Evolutionary conservation across 2,329 filamentous ascomycete genomes (phyloP), one percentile per base, ranked within the genome.

Genomic region (Claviceps sp.): DNA sequence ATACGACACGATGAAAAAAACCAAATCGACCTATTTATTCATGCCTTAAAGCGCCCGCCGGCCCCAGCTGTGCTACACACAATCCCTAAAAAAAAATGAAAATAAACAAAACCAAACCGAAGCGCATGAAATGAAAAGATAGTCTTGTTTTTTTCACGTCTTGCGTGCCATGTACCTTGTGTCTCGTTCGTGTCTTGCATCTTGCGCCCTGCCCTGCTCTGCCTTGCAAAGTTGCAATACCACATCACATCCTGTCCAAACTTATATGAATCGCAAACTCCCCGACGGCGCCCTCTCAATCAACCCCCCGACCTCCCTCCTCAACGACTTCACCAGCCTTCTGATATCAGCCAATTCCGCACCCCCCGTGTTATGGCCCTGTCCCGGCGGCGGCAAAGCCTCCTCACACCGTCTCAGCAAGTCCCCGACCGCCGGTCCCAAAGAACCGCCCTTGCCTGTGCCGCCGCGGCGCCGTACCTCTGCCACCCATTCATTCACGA

Each of bases 381-480:
- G 61, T 26, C 69, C 63, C 14, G 67, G 57, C 50, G 66, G 65
- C 49, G 69, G 66, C 34, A 75, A 60, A 26, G 70, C 70, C 30
- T 65, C 63, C 54, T 79, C 77, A 54, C 76, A 77, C 48, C 73
- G 67, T 45, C 63, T 66, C 43, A 81, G 66, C 40, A 81, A 64
- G 34, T 79, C 76, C 22, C 67, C 67, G 26, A 78, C 70, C 60
- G 73, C 74, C 4, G 61, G 61, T 6, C 69, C 65, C 24, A 75
- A 68, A 7, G 63, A 61, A 1, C 65, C 65, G 14, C 68, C 66
- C 59, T 69, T 70, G 49, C 63, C 62, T 40, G 62, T 62, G 45
- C 69, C 72, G 48, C 72, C 72, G 16, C 71, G 69, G 47, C 75
- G 65, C 57, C 75, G 72, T 5, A 73, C 66, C 52, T 77, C 74